These are phyloP conservation scores for Arachnomyces sp. DNA, from an alignment of 2,329 filamentous ascomycete species.

Conservation along the genomic window DNA sequence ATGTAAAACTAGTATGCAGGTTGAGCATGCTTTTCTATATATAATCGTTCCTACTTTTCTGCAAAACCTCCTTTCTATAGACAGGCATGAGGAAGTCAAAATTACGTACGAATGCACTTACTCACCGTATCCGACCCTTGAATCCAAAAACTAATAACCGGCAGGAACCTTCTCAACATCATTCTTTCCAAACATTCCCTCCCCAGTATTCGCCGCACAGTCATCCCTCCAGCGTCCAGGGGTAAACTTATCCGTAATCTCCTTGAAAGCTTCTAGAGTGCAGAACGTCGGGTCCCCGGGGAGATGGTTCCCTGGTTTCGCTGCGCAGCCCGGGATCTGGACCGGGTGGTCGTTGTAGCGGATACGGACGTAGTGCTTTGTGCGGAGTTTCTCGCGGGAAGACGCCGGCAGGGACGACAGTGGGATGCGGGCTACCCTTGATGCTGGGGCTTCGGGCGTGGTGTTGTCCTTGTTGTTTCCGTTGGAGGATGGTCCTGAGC, in stretches of 20 bases:
- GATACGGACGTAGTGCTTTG: slow-evolving; percentile 75
- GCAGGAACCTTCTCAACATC: slow-evolving; percentile 28
- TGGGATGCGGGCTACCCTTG: slow-evolving; percentile 27
- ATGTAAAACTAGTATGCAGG: too few relatives aligned
- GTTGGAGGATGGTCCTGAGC: slow-evolving; percentile 10
- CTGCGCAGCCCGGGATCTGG: slow-evolving; percentile 69
- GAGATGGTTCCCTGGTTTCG: slow-evolving; percentile 66
- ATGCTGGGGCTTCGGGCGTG: slow-evolving; percentile 13
- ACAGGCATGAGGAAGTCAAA: too few relatives aligned
- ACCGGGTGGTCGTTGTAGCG: slow-evolving; percentile 85
- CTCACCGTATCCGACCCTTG: neutral
- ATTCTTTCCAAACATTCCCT: slow-evolving; percentile 42
- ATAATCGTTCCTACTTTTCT: too few relatives aligned
- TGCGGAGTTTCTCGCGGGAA: slow-evolving; percentile 19
- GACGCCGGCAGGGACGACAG: slow-evolving; percentile 23
- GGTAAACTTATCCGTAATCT: slow-evolving; percentile 82
- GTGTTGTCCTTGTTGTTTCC: slow-evolving; percentile 2
- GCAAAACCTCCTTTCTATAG: neutral
- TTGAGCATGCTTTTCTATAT: too few relatives aligned
- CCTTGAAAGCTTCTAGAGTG: slow-evolving; percentile 85
- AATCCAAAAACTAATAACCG: slow-evolving; percentile 23
- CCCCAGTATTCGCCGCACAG: slow-evolving; percentile 51
- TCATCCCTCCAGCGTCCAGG: slow-evolving; percentile 67
- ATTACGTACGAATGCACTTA: neutral
- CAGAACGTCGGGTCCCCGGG: slow-evolving; percentile 83